Conservation (phyloP, 1,284 basidiomycete species). For the Polyporus tsugae region DNA sequence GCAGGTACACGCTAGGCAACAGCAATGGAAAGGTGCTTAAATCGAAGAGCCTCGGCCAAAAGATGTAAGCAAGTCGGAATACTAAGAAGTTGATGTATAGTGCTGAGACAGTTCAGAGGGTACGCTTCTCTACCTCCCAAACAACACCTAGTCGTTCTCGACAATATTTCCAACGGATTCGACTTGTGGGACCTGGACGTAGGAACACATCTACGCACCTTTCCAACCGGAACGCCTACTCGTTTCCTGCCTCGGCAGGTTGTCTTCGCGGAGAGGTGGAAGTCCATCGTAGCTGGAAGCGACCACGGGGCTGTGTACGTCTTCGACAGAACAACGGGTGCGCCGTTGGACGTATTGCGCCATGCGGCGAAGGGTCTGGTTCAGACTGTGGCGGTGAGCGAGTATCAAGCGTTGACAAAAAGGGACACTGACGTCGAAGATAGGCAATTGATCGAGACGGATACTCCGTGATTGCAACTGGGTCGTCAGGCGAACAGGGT, state of each 20-base stretch:
- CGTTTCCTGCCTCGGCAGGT: constrained; percentile 16
- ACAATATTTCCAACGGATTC: constrained; percentile 14
- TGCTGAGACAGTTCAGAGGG: not conserved
- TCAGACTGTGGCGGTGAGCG: constrained; percentile 14
- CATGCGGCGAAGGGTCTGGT: constrained; percentile 13
- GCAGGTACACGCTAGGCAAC: constrained; percentile 11
- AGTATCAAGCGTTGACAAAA: not conserved
- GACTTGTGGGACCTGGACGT: constrained; percentile 8
- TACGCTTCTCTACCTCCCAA: constrained; percentile 8
- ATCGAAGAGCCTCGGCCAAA: constrained; percentile 9
- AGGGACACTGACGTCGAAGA: not conserved
- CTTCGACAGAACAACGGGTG: constrained; percentile 15
- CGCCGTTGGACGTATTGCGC: constrained; percentile 12
- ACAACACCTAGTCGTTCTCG: constrained; percentile 9
- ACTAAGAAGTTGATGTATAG: not conserved
- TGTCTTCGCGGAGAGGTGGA: constrained; percentile 11
- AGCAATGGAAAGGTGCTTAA: constrained; percentile 10
- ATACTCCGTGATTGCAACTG: constrained; percentile 1
- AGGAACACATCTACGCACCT: constrained; percentile 8
- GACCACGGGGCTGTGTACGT: constrained; percentile 17
- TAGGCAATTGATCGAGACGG: not conserved
- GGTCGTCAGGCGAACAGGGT: constrained; percentile 3
- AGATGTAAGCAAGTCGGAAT: constrained; percentile 10
- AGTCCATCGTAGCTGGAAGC: constrained; percentile 14
- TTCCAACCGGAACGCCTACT: constrained; percentile 8